Conservation (phyloP, 2,329 filamentous ascomycete genomes). For the Aplosporella prunicola region DNA sequence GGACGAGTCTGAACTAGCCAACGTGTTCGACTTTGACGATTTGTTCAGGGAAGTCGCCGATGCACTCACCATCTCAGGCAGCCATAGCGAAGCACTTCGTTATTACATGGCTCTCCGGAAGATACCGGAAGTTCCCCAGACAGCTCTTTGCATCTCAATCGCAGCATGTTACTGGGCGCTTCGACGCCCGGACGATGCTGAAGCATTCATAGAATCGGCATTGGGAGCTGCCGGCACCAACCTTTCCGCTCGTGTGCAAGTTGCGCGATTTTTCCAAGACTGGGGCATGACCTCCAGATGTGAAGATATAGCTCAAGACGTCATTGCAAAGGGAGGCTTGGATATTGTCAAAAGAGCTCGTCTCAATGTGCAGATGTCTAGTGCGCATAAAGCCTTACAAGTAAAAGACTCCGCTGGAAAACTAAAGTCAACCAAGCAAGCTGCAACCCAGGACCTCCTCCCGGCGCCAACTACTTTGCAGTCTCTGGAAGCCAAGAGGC, state of each 20-base stretch:
- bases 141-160: slow-evolving; percentile 21
- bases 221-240: slow-evolving; percentile 62
- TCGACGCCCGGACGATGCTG: slow-evolving; percentile 57
- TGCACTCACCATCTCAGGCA: slow-evolving; percentile 42
- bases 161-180: slow-evolving; percentile 56
- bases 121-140: slow-evolving; percentile 37
- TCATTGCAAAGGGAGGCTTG: slow-evolving; percentile 54
- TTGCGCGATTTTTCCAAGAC: slow-evolving; percentile 74
- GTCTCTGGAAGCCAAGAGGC: slow-evolving; percentile 4
- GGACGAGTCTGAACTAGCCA: slow-evolving; percentile 40
- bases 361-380: slow-evolving; percentile 16
- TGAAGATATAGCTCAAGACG: slow-evolving; percentile 46
- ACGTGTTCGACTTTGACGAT: slow-evolving; percentile 60
- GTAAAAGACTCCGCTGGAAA: neutral
- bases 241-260: slow-evolving; percentile 65
- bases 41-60: slow-evolving; percentile 66
- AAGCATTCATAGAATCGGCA: slow-evolving; percentile 66
- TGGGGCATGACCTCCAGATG: slow-evolving; percentile 50
- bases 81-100: slow-evolving; percentile 47
- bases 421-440: neutral
- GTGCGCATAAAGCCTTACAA: neutral
- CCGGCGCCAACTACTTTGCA: slow-evolving; percentile 8
- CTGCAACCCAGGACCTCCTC: slow-evolving; percentile 1
- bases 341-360: slow-evolving; percentile 36
- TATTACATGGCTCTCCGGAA: slow-evolving; percentile 47